Evolutionary conservation across 2,329 filamentous ascomycete species (phyloP), one percentile per base, ranked within the genome.

Genomic region (Arthrobotrys iridis): DNA sequence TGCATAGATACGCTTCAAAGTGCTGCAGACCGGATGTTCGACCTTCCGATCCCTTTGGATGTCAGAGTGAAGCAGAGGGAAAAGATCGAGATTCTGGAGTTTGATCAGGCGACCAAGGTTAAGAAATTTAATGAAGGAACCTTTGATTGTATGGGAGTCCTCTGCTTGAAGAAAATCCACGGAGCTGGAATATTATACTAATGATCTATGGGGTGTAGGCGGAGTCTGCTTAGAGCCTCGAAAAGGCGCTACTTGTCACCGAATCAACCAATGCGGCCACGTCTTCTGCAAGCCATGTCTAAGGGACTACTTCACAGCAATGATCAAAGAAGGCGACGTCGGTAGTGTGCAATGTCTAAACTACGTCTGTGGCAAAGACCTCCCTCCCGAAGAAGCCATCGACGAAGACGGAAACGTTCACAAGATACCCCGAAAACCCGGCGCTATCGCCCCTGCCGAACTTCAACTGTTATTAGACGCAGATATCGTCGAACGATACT

Each of bases 201-300:
- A 64, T 41, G 5, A 24, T 22, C 22, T 1, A 24, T 45, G 15
- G 15, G 4, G n/a, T 33, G 22, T 43, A 74, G 64, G 70, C 24
- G 67, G 72, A 11, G 35, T 77, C 30, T 77, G 22, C 4, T 8
- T 66, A 87, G 94, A 98, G 81, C 93, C 93, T 0, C 97, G 97
- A 82, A 97, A 96, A 81, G 95, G 95, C 0, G 83, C 84, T 0
- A 87, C 85, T 8, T 98, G 95, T 81, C 91, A 98, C 83, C 88
- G 88, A 43, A 89, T 98, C 86, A 83, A 91, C 48, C 88, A 90
- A 71, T 99, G 95, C 81, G 89, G 88, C 0, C 94, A 99, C 81
- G 93, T 98, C 37, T 99, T 98, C 80, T 99, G 95, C 82, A 84
- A 90, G 15, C 82, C 88, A n/a, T 99, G 95, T 80, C 85, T 99